phyloP scores from a whole-genome alignment of 352 stramenopile genomes.

The Phytophthora colocasiae region DNA sequence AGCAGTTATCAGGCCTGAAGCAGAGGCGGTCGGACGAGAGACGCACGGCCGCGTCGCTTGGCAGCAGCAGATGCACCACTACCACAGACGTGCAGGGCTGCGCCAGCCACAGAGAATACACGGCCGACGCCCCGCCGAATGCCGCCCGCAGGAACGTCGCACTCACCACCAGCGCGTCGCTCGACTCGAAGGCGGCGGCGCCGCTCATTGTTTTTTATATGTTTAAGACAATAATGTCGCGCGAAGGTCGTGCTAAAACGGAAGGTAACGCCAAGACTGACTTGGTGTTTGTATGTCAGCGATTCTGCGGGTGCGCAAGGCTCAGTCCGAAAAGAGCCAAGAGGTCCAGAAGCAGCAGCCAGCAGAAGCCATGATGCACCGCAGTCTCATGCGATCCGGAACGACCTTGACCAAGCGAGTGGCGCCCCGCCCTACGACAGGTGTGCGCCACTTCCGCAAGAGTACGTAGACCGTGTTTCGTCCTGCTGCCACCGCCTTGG shows the following conservation, averaged over 20 bases:
- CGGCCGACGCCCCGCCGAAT: conserved; percentile 64
- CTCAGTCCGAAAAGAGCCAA: conserved; percentile 30
- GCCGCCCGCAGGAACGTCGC: conserved; percentile 56
- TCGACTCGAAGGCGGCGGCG: conserved; percentile 14
- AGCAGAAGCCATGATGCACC: conserved; percentile 47
- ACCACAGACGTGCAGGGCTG: conserved; percentile 69
- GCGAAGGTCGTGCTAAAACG: conserved; percentile 3
- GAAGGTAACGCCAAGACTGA: conserved; percentile 4
- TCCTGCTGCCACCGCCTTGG: background rate
- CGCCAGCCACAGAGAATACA: conserved; percentile 67
- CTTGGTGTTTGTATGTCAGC: conserved; percentile 2
- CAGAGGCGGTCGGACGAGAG: conserved; percentile 75
- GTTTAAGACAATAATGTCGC: conserved; percentile 10
- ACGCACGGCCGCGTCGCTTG: conserved; percentile 52
- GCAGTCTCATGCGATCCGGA: conserved; percentile 54
- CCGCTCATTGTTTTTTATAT: background rate
- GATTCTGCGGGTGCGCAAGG: conserved; percentile 24
- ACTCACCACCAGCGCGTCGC: conserved; percentile 48
- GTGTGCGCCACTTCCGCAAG: conserved; percentile 79
- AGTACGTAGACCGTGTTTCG: conserved; percentile 43
- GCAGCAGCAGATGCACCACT: conserved; percentile 72
- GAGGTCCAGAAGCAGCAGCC: conserved; percentile 16
- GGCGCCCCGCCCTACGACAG: conserved; percentile 31
- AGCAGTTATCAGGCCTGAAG: conserved; percentile 70
- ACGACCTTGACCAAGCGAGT: conserved; percentile 39